Evolutionary conservation across 345 rosid species (phyloP).

Genomic region (Camelina hispida): DNA sequence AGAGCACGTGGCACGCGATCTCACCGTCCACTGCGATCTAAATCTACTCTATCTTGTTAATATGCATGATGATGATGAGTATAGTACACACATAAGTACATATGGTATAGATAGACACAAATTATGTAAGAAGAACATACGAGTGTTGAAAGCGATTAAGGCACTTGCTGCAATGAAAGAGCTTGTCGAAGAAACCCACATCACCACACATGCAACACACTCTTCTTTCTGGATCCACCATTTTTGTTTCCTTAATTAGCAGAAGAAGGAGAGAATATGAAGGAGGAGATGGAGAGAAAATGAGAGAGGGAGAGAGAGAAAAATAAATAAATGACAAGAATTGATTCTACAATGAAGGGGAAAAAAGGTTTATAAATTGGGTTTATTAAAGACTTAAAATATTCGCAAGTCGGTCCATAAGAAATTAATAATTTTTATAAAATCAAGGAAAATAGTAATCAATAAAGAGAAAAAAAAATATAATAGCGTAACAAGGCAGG

Average conservation of each 20-base stretch:
- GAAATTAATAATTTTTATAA: slow-evolving; percentile 26
- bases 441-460: slow-evolving; percentile 15
- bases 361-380: slow-evolving; percentile 22
- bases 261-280: slow-evolving; percentile 36
- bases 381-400: slow-evolving; percentile 18
- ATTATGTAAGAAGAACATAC: slow-evolving; percentile 48
- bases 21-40: slow-evolving; percentile 18
- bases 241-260: slow-evolving; percentile 36
- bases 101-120: background rate
- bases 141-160: slow-evolving; percentile 88
- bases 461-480: slow-evolving; percentile 3
- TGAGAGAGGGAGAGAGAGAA: slow-evolving; percentile 28
- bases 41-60: background rate
- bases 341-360: slow-evolving; percentile 40
- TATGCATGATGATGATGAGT: slow-evolving; percentile 29
- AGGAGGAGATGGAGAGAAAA: slow-evolving; percentile 13
- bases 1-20: slow-evolving; percentile 40
- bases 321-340: background rate
- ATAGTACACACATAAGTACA: background rate
- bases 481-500: slow-evolving; percentile 48
- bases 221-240: slow-evolving; percentile 79
- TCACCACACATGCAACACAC: slow-evolving; percentile 99
- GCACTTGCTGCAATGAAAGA: slow-evolving; percentile 93
- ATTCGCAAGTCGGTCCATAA: slow-evolving; percentile 45
- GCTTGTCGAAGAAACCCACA: slow-evolving; percentile 93